Conservation (phyloP, 1,284 basidiomycete species). For the Athelia sp. region DNA sequence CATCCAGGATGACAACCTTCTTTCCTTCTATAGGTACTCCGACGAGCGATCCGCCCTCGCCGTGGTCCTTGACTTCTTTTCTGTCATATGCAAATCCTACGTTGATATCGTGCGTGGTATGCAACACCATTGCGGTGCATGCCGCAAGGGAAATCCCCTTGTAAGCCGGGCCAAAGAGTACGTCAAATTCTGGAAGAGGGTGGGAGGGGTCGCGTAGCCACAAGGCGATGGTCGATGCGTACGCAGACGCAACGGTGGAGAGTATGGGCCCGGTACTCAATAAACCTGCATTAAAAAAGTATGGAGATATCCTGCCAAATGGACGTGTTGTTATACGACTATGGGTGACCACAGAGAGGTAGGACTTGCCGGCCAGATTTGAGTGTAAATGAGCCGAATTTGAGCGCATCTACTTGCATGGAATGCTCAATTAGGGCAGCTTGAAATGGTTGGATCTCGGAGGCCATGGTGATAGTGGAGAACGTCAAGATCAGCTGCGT, state of each 20-base stretch:
- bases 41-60: conserved; percentile 93
- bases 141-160: conserved; percentile 97
- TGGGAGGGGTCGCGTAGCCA: conserved; percentile 34
- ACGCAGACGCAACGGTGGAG: conserved; percentile 78
- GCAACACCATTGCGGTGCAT: conserved; percentile 77
- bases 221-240: conserved; percentile 71
- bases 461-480: neutral
- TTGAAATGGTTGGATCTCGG: conserved; percentile 28
- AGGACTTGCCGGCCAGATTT: conserved; percentile 86
- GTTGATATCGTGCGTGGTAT: conserved; percentile 58
- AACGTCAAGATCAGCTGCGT: too few relatives aligned
- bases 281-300: conserved; percentile 95
- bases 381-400: conserved; percentile 87
- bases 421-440: conserved; percentile 42
- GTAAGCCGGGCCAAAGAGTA: conserved; percentile 97
- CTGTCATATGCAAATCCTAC: conserved; percentile 90
- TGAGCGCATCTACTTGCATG: conserved; percentile 62
- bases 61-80: conserved; percentile 95
- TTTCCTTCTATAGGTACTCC: conserved; percentile 80
- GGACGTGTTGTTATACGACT: conserved; percentile 2
- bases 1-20: conserved; percentile 86
- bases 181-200: conserved; percentile 71
- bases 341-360: conserved; percentile 1
- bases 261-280: conserved; percentile 85
- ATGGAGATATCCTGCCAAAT: conserved; percentile 71